Conservation (phyloP, 1,284 basidiomycete species). For the Trichosporon sp. region DNA sequence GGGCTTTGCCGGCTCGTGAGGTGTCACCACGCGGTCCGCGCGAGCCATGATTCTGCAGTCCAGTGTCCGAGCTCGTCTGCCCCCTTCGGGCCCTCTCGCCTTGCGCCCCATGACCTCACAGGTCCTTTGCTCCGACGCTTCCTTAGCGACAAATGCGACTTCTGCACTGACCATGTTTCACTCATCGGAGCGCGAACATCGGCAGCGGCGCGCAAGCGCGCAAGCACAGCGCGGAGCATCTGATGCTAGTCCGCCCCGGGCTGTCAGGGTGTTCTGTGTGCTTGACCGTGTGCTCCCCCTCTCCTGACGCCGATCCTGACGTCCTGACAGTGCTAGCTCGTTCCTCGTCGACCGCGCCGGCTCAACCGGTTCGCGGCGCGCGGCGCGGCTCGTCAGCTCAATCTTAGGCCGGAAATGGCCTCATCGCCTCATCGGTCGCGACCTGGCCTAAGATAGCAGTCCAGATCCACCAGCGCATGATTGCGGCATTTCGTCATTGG, state of each 20-base stretch:
- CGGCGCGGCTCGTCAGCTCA: background rate
- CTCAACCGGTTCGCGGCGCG: background rate
- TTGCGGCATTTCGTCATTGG: background rate
- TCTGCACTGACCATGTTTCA: background rate
- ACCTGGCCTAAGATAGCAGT: background rate
- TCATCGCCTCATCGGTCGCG: background rate
- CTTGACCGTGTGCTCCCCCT: background rate
- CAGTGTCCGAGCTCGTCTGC: no score
- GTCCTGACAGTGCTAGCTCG: no score
- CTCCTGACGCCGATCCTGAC: no score
- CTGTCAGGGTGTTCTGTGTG: background rate
- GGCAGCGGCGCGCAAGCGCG: background rate
- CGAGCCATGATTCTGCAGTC: no score
- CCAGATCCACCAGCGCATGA: background rate
- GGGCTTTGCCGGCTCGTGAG: no score
- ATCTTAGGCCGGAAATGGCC: no score
- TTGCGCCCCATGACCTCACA: background rate
- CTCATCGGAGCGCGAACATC: background rate
- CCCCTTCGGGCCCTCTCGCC: no score
- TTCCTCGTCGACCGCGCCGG: background rate
- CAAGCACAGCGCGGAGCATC: background rate
- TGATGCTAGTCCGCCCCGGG: background rate
- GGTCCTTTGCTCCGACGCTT: background rate
- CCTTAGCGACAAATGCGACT: background rate
- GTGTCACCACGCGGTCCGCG: no score